Evolutionary conservation across 2,329 filamentous ascomycete species (phyloP).

Genomic region (Diaporthe destruens): DNA sequence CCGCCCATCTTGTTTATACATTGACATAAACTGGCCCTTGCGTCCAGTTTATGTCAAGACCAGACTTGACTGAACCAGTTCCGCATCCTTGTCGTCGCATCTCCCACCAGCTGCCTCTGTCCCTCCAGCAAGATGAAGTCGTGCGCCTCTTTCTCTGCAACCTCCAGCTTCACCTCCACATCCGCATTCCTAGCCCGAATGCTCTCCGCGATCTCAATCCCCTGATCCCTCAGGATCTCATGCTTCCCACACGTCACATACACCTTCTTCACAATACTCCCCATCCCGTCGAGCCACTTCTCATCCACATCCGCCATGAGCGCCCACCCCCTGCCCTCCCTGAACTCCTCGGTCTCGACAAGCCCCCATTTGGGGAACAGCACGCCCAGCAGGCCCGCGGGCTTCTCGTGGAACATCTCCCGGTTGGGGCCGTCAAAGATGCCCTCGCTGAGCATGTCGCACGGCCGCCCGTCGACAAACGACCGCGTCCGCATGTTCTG

Average conservation of each 20-base stretch:
- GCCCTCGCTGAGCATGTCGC: slow-evolving; percentile 51
- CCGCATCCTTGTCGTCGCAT: slow-evolving; percentile 50
- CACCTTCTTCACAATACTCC: slow-evolving; percentile 43
- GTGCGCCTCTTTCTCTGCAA: slow-evolving; percentile 49
- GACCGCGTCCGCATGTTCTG: slow-evolving; percentile 43
- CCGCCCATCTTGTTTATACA: background rate
- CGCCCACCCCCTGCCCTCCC: slow-evolving; percentile 45
- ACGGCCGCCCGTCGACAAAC: slow-evolving; percentile 46
- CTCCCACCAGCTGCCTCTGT: slow-evolving; percentile 44
- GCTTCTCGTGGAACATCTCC: slow-evolving; percentile 38
- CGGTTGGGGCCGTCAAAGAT: slow-evolving; percentile 38
- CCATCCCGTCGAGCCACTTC: slow-evolving; percentile 48
- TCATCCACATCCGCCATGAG: slow-evolving; percentile 49
- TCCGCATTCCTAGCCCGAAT: slow-evolving; percentile 44
- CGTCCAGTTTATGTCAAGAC: background rate
- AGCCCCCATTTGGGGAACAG: slow-evolving; percentile 17
- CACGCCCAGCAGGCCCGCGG: background rate
- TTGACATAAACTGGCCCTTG: too few relatives aligned
- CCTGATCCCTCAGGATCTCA: slow-evolving; percentile 51
- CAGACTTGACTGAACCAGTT: slow-evolving; percentile 45
- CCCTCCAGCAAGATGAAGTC: slow-evolving; percentile 52
- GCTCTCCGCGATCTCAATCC: slow-evolving; percentile 45
- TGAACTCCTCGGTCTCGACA: slow-evolving; percentile 20
- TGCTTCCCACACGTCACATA: slow-evolving; percentile 52
- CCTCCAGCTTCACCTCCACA: slow-evolving; percentile 48